These are phyloP conservation scores for Boletus pseudo-olivaceus DNA, from an alignment of 768 basidiomycete species.

Conservation along the genomic window DNA sequence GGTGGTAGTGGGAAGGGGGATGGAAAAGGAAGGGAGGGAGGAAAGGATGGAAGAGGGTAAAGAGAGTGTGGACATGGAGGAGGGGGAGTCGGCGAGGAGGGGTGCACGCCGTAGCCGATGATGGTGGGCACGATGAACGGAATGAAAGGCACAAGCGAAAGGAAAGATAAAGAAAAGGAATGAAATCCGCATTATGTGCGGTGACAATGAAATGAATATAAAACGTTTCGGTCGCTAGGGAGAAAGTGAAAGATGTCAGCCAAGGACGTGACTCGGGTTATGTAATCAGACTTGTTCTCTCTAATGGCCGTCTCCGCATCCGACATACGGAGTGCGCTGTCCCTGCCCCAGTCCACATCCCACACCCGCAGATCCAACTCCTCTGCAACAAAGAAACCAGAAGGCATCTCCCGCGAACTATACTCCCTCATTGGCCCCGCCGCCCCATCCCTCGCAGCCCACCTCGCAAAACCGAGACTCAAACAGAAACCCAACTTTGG, in stretches of 20 bases:
- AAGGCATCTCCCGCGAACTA: conserved; percentile 90
- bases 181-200: background rate
- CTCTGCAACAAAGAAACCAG: conserved; percentile 60
- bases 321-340: conserved; percentile 83
- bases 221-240: background rate
- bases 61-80: background rate
- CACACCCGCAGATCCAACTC: conserved; percentile 44
- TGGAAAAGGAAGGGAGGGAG: background rate
- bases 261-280: background rate
- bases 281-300: background rate
- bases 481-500: conserved; percentile 84
- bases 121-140: background rate
- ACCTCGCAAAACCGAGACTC: conserved; percentile 75
- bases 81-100: too few species aligned
- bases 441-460: conserved; percentile 78
- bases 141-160: background rate
- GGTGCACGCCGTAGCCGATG: background rate
- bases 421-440: conserved; percentile 95
- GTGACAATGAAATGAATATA: background rate
- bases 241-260: background rate
- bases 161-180: background rate
- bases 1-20: background rate
- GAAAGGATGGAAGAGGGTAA: background rate
- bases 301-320: conserved; percentile 67
- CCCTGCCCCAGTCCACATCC: conserved; percentile 40